Conservation (phyloP, 2,329 filamentous ascomycete species). For the Boeremia exigua region DNA sequence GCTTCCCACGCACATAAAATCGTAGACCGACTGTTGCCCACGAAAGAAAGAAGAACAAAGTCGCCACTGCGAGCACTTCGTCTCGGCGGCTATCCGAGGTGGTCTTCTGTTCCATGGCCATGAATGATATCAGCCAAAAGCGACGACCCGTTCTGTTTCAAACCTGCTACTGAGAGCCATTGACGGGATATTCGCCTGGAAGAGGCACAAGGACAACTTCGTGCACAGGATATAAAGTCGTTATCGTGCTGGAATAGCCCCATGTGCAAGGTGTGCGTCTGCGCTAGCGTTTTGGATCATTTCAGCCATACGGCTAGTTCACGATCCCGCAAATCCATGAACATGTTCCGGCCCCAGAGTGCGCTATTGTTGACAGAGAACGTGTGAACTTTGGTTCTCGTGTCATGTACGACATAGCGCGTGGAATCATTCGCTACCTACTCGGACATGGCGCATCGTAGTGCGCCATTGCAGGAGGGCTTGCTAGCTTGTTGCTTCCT, state of each 20-base stretch:
- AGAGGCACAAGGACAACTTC: not conserved
- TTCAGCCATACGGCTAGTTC: not conserved
- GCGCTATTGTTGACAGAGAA: not conserved
- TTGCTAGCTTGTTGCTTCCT: not conserved
- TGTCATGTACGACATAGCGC: conserved; percentile 9
- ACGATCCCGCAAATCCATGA: not conserved
- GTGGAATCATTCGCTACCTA: conserved; percentile 13
- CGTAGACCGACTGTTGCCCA: conserved; percentile 46
- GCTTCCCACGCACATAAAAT: conserved; percentile 43
- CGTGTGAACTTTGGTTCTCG: conserved; percentile 9
- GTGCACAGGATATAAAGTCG: not conserved
- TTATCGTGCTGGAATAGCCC: not conserved
- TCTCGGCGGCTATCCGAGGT: conserved; percentile 25
- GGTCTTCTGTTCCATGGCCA: not conserved
- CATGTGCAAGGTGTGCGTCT: not conserved
- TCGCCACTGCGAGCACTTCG: conserved; percentile 35
- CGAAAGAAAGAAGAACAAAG: conserved; percentile 46
- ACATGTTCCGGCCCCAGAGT: not conserved
- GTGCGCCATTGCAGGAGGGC: not conserved
- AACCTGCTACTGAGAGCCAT: not conserved
- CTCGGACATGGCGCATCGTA: not conserved
- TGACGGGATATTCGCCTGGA: not conserved
- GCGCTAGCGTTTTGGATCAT: conserved; percentile 3
- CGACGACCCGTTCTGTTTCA: not conserved
- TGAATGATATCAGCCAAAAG: not conserved